Evolutionary conservation across 306 rosid genomes (phyloP), one percentile per base, ranked within the genome.

Genomic region (Acacia acuminata): DNA sequence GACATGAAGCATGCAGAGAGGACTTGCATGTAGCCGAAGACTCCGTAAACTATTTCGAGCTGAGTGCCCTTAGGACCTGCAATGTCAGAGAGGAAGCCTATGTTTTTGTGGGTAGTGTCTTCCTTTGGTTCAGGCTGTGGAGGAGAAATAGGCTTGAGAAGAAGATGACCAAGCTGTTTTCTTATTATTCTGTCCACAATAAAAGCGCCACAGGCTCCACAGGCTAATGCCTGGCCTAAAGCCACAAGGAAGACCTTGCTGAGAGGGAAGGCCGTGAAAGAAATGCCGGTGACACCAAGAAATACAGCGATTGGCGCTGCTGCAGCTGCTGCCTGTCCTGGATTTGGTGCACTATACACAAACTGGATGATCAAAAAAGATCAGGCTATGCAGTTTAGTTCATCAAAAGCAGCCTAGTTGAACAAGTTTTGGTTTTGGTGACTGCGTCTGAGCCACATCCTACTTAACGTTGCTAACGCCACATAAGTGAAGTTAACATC

Each of bases 1-100:
- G 99, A 94, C 99, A 96, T 94, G 96, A 96, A 96, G 84, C 98
- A 96, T 69, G 99, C 98, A 50, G 98, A 96, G 84, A 96, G 96
- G 40, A 96, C 85, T 76, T 96, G 99, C 98, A 94, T 94, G 87
- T 96, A 94, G 24, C 99, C 98, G 22, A 96, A 96, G 10, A 96
- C 98, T 25, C 97, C 97, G 68, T 96, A 96, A 25, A 94, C 99
- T 90, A 96, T 88, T 84, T 96, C 93, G 81, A 96, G 81, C 76
- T 96, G 96, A 22, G 94, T 84, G 45, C 99, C 99, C 80, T 75
- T 96, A 40, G 97, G 99, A 75, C 99, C 98, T 47, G 92, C 97
- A 40, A 96, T 84, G 56, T 94, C 93, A 36, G 95, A 87, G 36
- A 94, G 94, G 83, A 94, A 92, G 53, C 98, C 94, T 19, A 89